phyloP scores from a whole-genome alignment of 2,329 filamentous ascomycete species.

The Claviceps cyperi region DNA sequence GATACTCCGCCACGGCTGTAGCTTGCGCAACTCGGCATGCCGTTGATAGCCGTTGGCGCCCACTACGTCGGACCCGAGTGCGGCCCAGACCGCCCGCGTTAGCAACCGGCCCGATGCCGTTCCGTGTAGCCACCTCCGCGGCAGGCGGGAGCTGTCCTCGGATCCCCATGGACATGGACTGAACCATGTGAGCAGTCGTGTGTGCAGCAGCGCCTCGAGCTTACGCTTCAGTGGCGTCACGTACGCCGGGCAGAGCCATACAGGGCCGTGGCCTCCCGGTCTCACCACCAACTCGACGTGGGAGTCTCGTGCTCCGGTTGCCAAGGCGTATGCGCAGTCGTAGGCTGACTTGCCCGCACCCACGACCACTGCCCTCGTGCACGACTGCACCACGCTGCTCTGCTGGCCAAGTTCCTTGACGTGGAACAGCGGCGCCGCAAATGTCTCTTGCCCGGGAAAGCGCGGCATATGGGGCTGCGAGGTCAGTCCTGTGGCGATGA shows the following conservation, averaged over 20 bases:
- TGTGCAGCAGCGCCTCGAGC: constrained; percentile 38
- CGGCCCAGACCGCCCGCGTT: constrained; percentile 33
- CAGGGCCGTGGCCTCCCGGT: constrained; percentile 34
- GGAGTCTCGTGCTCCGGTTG: constrained; percentile 13
- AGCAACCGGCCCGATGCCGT: constrained; percentile 33
- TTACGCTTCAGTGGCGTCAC: constrained; percentile 47
- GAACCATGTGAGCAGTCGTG: constrained; percentile 49
- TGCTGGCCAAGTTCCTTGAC: constrained; percentile 25
- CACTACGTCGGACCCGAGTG: constrained; percentile 32
- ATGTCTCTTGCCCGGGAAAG: constrained; percentile 22
- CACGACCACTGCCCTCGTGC: constrained; percentile 29
- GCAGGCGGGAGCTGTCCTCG: constrained; percentile 32
- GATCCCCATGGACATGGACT: constrained; percentile 50
- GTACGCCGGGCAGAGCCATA: constrained; percentile 38
- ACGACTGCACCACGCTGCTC: constrained; percentile 16
- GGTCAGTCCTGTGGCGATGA: constrained; percentile 36
- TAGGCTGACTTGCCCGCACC: constrained; percentile 44
- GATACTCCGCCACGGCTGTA: not conserved
- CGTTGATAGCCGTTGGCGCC: constrained; percentile 29
- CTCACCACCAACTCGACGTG: constrained; percentile 37
- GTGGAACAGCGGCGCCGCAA: constrained; percentile 28
- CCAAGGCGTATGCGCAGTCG: constrained; percentile 42
- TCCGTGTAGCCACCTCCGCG: constrained; percentile 34
- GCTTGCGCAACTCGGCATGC: constrained; percentile 19
- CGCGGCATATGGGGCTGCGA: constrained; percentile 27